phyloP scores from a whole-genome alignment of 495 filamentous ascomycete species.

The Podospora anserina region DNA sequence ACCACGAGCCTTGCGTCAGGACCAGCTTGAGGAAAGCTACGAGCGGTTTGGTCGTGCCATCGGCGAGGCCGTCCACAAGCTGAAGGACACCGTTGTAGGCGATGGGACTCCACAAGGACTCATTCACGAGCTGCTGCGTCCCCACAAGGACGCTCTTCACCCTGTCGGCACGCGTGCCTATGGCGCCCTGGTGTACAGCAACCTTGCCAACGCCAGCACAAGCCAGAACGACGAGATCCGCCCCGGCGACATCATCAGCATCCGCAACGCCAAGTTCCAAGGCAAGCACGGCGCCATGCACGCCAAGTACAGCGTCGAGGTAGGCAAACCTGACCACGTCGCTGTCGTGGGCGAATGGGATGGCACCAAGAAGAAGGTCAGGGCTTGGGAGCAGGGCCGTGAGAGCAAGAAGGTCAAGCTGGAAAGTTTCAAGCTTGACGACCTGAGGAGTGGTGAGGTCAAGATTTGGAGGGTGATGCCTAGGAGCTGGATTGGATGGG shows the following conservation, averaged over 20 bases:
- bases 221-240: conserved; percentile 92
- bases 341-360: conserved; percentile 98
- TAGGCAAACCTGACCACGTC: conserved; percentile 91
- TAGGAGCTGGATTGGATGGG: conserved; percentile 89
- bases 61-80: conserved; percentile 59
- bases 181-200: conserved; percentile 88
- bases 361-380: conserved; percentile 95
- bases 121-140: conserved; percentile 70
- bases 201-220: conserved; percentile 87
- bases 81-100: conserved; percentile 75
- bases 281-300: conserved; percentile 95
- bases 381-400: conserved; percentile 91
- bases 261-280: conserved; percentile 92
- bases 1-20: conserved; percentile 80
- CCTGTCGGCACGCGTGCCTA: conserved; percentile 86
- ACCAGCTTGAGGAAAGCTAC: conserved; percentile 85
- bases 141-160: conserved; percentile 67
- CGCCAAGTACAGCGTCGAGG: conserved; percentile 84
- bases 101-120: conserved; percentile 78
- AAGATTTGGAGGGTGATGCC: conserved; percentile 98
- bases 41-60: conserved; percentile 72
- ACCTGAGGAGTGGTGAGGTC: conserved; percentile 88
- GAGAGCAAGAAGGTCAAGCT: conserved; percentile 93
- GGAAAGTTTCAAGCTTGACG: conserved; percentile 90
- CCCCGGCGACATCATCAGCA: conserved; percentile 86